Evolutionary conservation across 192 early-diverging fungal species (phyloP).

Genomic region (Backusella parvicylindrica): DNA sequence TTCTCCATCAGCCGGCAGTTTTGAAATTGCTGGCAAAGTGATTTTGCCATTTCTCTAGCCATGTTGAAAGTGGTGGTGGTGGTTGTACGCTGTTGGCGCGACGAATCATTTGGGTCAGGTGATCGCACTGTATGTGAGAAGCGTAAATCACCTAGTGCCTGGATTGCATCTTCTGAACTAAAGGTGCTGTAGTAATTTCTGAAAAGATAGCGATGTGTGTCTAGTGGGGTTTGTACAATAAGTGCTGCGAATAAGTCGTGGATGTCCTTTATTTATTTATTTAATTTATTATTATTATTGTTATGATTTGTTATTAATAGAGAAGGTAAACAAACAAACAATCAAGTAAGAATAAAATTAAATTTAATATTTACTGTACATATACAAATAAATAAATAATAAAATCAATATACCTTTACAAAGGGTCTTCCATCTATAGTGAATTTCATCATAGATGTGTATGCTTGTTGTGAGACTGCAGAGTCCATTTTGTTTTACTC

Average conservation of each 20-base stretch:
- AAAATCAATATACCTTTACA: conserved; percentile 45
- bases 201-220: conserved; percentile 47
- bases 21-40: conserved; percentile 54
- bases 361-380: neutral
- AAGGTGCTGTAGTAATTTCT: conserved; percentile 50
- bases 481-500: conserved; percentile 7
- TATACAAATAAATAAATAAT: neutral
- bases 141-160: conserved; percentile 42
- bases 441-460: conserved; percentile 51
- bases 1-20: conserved; percentile 48
- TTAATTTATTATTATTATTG: neutral
- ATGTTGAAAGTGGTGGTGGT: conserved; percentile 58
- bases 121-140: conserved; percentile 43
- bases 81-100: conserved; percentile 43
- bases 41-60: conserved; percentile 52
- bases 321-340: neutral
- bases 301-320: neutral
- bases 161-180: conserved; percentile 51
- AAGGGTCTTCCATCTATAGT: conserved; percentile 56
- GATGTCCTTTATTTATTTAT: conserved; percentile 39
- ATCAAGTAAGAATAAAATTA: neutral
- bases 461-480: conserved; percentile 37
- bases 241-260: conserved; percentile 56
- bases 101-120: conserved; percentile 48
- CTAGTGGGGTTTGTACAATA: conserved; percentile 47